Base-by-base conservation (phyloP, 371 early-diverging fungal species). In the Sporodiniella umbellata region DNA sequence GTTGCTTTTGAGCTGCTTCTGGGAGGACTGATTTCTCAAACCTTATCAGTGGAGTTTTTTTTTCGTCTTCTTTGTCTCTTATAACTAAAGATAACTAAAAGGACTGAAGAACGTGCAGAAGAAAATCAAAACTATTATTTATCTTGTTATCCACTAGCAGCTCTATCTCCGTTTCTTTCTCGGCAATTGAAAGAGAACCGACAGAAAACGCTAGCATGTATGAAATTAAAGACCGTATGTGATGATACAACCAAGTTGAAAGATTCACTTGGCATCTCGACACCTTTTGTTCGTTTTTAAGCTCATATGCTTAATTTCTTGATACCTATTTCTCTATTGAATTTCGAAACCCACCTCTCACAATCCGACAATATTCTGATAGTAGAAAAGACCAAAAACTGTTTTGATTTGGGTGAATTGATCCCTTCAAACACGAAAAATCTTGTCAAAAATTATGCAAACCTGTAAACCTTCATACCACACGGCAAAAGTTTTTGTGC, bases 151-250 rank as follows among this genome's bases (percentile, higher is more conserved):
- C 39, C 39, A 39, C 39, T 22, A 39, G 1, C 39, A 39, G 39
- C 39, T 39, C 39, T 22, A 21, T 12, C 2, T 15, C 35, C 14
- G 15, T 15, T 39, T 39, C 39, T 15, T 39, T 22, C 39, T 39
- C 39, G 12, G 39, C 39, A 12, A 39, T 35, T 22, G 43, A 39
- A 53, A 45, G 37, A 37, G 53, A 53, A n/a, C 14, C 44, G n/a
- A 30, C 45, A 18, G 45, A 53, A 38, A 53, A 38, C 38, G 45
- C 45, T 24, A 53, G 45, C 43, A 38, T 53, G 18, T 45, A 44
- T 45, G 45, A 53, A 33, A 45, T 45, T 39, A 53, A 53, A 53
- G 53, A 43, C 33, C 40, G 42, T n/a, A 51, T 51, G 21, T 44
- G 17, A 22, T 39, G 39, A 39, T 39, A 39, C 21, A 21, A 21